Base-by-base conservation (phyloP, 2,329 filamentous ascomycete species). In the Hymenoscyphus albidus region DNA sequence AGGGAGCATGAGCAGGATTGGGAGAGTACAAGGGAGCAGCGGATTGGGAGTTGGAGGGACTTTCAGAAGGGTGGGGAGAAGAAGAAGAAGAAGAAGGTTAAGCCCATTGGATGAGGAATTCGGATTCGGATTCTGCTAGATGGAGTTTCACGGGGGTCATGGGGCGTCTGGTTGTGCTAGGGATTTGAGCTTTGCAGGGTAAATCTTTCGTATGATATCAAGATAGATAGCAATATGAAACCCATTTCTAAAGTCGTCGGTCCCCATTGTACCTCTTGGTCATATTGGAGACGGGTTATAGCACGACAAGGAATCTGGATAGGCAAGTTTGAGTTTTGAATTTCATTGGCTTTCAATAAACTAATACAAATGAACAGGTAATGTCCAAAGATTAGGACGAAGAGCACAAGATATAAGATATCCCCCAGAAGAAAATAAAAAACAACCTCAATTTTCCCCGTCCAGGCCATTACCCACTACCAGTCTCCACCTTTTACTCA, bases 1-100 rank as follows among this genome's bases (percentile, higher is more conserved):
- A 84, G 95, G 66, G 93, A 98, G 75, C 92, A 95, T 77, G 93
- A 98, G 70, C 88, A 95, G 79, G 90, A 93, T 68, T 99, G 95
- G 95, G 95, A 99, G 81, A 88, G 91, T 74, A 96, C 90, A 32
- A 82, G 95, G 58, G 95, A 99, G 66, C 85, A 92, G 79, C 85
- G 95, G 69, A 98, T 99, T 78, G 91, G 88, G 69, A 97, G 90
- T 77, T 99, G 95, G 95, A 86, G 95, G 64, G 86, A 93, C 70
- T 99, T 96, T 74, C 88, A 95, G 76, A 95, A 96, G 80, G 85
- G 85, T 67, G 77, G 61, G 69, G 76, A 67, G 77, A 88, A 87
- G 79, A 88, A 87, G 77, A 85, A 88, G 78, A 91, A 90, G 81
- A 91, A 92, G 81, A 79, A 76, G 69, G 65, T 64, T 7, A 75